phyloP scores from a whole-genome alignment of 768 basidiomycete species.

The Trametes villosa region DNA sequence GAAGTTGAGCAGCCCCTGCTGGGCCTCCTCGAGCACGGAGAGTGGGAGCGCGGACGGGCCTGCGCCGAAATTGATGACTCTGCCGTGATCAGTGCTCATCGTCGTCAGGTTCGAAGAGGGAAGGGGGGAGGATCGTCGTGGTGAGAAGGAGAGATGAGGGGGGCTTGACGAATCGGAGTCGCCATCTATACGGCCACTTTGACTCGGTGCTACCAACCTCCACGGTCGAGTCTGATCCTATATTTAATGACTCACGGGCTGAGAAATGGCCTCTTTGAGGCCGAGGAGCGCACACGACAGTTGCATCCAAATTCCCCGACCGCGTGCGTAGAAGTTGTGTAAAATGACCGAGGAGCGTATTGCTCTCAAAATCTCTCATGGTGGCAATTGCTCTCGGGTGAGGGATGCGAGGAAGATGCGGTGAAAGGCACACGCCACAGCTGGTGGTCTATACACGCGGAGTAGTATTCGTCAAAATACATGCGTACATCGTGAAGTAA shows the following conservation, averaged over 20 bases:
- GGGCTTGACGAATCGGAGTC: not conserved
- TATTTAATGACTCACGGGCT: not conserved
- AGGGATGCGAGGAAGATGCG: too few relatives aligned
- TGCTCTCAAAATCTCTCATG: too few relatives aligned
- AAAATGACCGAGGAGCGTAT: not conserved
- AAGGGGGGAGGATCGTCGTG: not conserved
- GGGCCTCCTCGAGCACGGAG: constrained; percentile 83
- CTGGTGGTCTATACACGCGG: not conserved
- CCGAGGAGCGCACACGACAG: not conserved
- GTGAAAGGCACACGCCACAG: not conserved
- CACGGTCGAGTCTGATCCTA: not conserved
- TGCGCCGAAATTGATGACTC: constrained; percentile 89
- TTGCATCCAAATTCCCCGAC: not conserved
- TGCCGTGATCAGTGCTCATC: constrained; percentile 31
- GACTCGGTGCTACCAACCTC: not conserved
- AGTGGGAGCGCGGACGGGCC: constrained; percentile 93
- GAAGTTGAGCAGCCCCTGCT: constrained; percentile 88
- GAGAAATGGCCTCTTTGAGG: not conserved
- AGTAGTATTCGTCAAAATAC: constrained; percentile 13
- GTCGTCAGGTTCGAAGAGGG: not conserved
- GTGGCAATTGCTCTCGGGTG: too few relatives aligned
- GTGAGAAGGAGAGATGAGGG: constrained; percentile 2
- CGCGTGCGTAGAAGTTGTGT: not conserved
- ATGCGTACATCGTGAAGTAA: constrained; percentile 19
- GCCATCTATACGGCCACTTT: not conserved